Base-by-base conservation (phyloP, 495 filamentous ascomycete genomes). In the Aspergillus wentii region DNA sequence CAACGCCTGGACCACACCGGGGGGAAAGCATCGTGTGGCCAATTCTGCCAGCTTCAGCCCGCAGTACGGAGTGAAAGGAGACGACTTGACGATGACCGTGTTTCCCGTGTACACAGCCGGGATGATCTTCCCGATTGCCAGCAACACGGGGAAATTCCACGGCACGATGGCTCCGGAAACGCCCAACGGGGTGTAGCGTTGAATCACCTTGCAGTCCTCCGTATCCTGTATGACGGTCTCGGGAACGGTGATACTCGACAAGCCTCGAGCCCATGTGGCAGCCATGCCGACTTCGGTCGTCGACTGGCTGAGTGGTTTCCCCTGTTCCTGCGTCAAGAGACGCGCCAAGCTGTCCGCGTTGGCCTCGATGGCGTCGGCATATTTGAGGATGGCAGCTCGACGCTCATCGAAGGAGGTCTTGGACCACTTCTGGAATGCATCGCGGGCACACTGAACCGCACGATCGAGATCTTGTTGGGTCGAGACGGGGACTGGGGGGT, bases 41-140 rank as follows among this genome's bases (percentile, higher is more conserved):
- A 88, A 62, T 56, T 86, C 82, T 35, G 61, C 72, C 37, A 80
- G 62, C 48, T 83, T 84, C 39, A 85, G 65, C 26, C 61, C 73
- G 33, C 74, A 75, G 68, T 86, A 86, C 0, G 82, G 82, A 0
- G 82, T 83, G 59, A 78, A 82, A 0, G 79, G 77, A 15, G 74
- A 78, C 2, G 76, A 73, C 59, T 83, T 82, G 17, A 82, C 57
- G 32, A 83, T 67, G 3, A 82, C 62, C 7, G 64, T 64, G 39
- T 82, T 81, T 0, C 80, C 79, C 1, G 77, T 71, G 3, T 71
- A 72, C 3, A 83, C 58, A 0, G 77, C 76, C 0, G 73, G 64
- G 4, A 64, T 66, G 23, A 80, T 61, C 48, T 82, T 81, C 49
- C 71, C 75, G 3, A 72, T 59, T 8, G 73, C 71, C 44, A 80